These are phyloP conservation scores for Poronia punctata DNA, from an alignment of 495 filamentous ascomycete species.

Conservation along the genomic window DNA sequence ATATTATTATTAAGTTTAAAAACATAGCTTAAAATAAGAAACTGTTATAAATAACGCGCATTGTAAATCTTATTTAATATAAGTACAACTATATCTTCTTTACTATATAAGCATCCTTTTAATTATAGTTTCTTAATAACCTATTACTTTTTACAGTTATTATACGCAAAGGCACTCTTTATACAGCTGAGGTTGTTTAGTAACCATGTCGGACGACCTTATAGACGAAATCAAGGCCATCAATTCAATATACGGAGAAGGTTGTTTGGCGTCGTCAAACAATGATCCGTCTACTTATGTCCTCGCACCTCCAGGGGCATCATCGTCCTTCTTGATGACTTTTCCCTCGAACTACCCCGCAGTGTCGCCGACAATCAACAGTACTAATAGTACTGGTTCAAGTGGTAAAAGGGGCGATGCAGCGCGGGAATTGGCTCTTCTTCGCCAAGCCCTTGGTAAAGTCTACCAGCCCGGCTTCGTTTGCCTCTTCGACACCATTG, in stretches of 20 bases:
- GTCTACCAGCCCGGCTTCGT: conserved; percentile 68
- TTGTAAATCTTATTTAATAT: no score
- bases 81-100: no score
- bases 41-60: no score
- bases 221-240: conserved; percentile 80
- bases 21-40: no score
- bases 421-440: conserved; percentile 55
- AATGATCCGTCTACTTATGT: conserved; percentile 34
- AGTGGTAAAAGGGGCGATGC: conserved; percentile 61
- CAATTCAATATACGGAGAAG: conserved; percentile 82
- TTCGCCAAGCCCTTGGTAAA: conserved; percentile 55
- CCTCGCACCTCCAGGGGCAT: conserved; percentile 42
- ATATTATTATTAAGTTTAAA: no score
- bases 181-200: no score
- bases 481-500: conserved; percentile 82
- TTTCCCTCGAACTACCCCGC: conserved; percentile 69
- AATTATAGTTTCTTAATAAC: no score
- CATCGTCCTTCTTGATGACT: conserved; percentile 51
- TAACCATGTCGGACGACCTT: conserved; percentile 77
- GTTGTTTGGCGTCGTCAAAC: conserved; percentile 45
- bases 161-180: no score
- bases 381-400: conserved; percentile 53
- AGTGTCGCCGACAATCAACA: conserved; percentile 60
- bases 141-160: no score
- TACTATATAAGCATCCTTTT: no score